Percentiles rank a stretch among this genome's conserved stretches.
These are phyloP conservation scores for Suillus discolor DNA, from an alignment of 768 basidiomycete species.

Conservation along the genomic window DNA sequence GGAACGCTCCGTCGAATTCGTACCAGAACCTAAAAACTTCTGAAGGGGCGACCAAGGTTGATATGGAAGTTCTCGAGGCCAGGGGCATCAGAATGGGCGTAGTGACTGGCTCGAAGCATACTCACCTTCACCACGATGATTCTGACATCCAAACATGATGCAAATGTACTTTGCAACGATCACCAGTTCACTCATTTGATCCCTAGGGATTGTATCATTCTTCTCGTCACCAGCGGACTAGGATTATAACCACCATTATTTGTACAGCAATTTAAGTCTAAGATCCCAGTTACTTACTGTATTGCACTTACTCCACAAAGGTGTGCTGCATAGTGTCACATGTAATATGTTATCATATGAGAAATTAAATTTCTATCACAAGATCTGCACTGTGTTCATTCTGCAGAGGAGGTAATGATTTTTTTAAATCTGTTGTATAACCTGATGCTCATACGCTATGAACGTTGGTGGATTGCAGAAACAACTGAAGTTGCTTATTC, in stretches of 20 bases:
- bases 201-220: constrained; percentile 7
- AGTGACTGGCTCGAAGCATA: constrained; percentile 38
- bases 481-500: too few species aligned
- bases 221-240: constrained; percentile 20
- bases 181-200: constrained; percentile 7
- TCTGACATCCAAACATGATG: constrained; percentile 42
- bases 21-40: constrained; percentile 66
- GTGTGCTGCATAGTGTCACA: constrained; percentile 37
- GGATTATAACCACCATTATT: constrained; percentile 21
- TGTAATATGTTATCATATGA: constrained; percentile 43
- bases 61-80: constrained; percentile 80
- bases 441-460: too few species aligned
- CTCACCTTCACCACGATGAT: constrained; percentile 55
- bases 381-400: too few species aligned
- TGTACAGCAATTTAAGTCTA: constrained; percentile 27
- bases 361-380: too few species aligned
- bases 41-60: constrained; percentile 71
- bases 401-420: too few species aligned
- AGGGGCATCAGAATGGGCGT: constrained; percentile 67
- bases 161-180: constrained; percentile 4
- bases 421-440: too few species aligned
- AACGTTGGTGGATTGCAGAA: too few species aligned
- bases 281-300: constrained; percentile 31
- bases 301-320: constrained; percentile 34
- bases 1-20: constrained; percentile 82